Percentiles rank a stretch among this genome's conserved stretches.
phyloP scores from a whole-genome alignment of 2,329 filamentous ascomycete genomes.

The Paracoccidioides lutzii region DNA sequence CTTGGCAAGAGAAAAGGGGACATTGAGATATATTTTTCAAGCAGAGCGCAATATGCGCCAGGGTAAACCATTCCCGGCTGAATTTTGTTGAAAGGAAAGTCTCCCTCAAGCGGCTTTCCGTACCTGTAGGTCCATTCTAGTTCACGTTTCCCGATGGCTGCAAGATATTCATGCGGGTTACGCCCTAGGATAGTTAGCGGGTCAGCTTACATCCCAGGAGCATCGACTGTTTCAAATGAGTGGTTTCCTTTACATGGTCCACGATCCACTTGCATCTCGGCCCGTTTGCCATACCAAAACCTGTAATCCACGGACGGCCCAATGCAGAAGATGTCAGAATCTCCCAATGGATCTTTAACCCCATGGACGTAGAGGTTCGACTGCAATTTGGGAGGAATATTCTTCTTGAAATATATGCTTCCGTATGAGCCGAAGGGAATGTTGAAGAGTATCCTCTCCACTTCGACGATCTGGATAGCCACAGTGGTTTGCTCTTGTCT shows the following conservation, averaged over 20 bases:
- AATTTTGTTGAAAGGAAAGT: slow-evolving; percentile 15
- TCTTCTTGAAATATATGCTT: slow-evolving; percentile 15
- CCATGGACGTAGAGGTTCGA: slow-evolving; percentile 6
- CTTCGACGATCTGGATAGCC: slow-evolving; percentile 12
- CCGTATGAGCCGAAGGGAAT: slow-evolving; percentile 14
- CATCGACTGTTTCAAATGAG: not conserved
- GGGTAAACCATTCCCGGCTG: slow-evolving; percentile 11
- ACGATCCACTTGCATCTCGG: slow-evolving; percentile 11
- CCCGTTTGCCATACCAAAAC: slow-evolving; percentile 17
- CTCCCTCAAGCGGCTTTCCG: slow-evolving; percentile 13
- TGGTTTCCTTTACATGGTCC: slow-evolving; percentile 15
- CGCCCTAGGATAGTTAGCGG: not conserved
- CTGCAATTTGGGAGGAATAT: slow-evolving; percentile 8
- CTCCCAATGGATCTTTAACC: not conserved
- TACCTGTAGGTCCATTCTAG: slow-evolving; percentile 11
- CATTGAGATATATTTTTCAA: slow-evolving; percentile 16
- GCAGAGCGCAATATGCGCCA: slow-evolving; percentile 12
- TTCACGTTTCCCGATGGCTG: slow-evolving; percentile 12
- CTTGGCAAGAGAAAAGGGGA: slow-evolving; percentile 14
- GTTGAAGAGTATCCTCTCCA: slow-evolving; percentile 13
- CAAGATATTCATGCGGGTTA: slow-evolving; percentile 9
- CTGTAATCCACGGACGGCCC: slow-evolving; percentile 16
- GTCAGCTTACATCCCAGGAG: not conserved
- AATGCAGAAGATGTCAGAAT: slow-evolving; percentile 10
- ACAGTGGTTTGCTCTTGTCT: slow-evolving; percentile 8